phyloP scores from a whole-genome alignment of 768 basidiomycete genomes.

The Termitomyces bulborhizus region DNA sequence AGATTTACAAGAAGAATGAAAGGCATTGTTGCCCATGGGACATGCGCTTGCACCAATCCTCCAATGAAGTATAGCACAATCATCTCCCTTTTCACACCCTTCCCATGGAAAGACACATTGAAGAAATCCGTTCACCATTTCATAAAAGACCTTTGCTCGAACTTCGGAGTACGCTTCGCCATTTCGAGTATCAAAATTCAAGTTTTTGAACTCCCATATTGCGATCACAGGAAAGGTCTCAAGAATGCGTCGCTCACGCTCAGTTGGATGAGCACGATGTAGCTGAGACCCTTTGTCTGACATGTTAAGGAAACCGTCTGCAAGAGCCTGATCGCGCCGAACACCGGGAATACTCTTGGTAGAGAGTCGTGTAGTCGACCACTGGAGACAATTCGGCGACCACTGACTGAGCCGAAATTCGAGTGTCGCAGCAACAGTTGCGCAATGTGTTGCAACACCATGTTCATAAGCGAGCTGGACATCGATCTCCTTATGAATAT shows the following conservation, averaged over 20 bases:
- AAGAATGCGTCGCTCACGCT: background rate
- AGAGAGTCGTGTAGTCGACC: background rate
- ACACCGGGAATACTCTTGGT: background rate
- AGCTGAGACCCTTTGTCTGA: background rate
- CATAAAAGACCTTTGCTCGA: background rate
- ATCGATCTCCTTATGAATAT: background rate
- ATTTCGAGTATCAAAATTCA: background rate
- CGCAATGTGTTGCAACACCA: background rate
- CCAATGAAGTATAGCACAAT: background rate
- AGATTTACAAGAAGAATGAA: background rate
- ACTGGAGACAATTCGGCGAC: background rate
- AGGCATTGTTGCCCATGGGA: background rate
- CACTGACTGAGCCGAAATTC: background rate
- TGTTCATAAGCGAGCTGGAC: background rate
- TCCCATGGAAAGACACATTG: too few species aligned
- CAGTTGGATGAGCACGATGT: background rate
- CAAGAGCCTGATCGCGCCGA: background rate
- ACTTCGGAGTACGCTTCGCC: background rate
- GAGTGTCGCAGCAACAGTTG: background rate
- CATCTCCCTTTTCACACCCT: too few species aligned
- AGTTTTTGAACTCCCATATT: background rate
- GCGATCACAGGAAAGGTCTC: background rate
- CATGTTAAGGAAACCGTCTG: slow-evolving; percentile 1
- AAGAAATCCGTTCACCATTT: background rate
- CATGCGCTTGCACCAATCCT: background rate